Base-by-base conservation (phyloP, 257 asterid species). In the Fraxinus pennsylvanica region DNA sequence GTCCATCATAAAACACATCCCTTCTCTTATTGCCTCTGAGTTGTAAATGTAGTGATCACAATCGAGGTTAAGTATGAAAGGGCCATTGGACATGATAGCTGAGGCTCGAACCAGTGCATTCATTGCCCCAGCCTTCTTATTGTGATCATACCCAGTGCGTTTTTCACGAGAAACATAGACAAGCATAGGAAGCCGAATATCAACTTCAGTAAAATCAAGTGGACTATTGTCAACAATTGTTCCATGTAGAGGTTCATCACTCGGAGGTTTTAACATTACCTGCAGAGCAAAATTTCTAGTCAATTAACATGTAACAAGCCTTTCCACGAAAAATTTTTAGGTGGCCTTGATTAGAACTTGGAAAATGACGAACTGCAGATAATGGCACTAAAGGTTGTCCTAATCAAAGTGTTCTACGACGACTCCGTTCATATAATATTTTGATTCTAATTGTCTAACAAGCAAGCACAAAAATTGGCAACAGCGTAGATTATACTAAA, bases 21-120 rank as follows among this genome's bases (percentile, higher is more conserved):
- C 69, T 63, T 63, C 69, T 10, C 69, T 22, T 25, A 63, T 63
- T 63, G 69, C 69, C 35, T 63, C 19, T 63, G 69, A 63, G 69
- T 63, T 63, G 69, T 22, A 63, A 4, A 63, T 63, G 69, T 63
- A 63, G 19, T 63, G 69, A 63, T 63, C 69, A 22, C 69, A 63
- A 32, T 63, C 69, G 36, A 63, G 69, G 69, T 63, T 63, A 25
- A 63, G 69, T 25, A 63, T 63, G 36, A 63, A 63, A n/a, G 69
- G 69, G 36, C 69, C 69, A 27, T 63, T 63, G 69, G 69, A 63
- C 69, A 63, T 63, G 69, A 63, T 25, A 35, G 69, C 69, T 27
- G 69, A 63, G 69, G 69, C 69, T 63, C 69, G 69, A 25, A 63
- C 69, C 69, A 63, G 17, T 27, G 69, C 69, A 25, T 63, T 63